Conservation (phyloP, 177 flowering plant species). For the Tripterygium wilfordii region DNA sequence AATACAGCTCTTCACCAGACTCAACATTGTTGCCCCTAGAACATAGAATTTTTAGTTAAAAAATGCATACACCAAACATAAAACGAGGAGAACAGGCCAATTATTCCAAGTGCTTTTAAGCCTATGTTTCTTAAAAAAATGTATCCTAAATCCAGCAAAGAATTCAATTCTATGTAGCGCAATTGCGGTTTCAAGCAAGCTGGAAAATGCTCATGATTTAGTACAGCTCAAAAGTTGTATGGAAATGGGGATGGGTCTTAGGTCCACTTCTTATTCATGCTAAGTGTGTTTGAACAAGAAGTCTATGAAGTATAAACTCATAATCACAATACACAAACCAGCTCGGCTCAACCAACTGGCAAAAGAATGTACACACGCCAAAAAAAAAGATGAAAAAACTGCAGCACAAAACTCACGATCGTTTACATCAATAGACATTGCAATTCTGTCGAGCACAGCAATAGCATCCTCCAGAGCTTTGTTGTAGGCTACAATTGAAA, state of each 20-base stretch:
- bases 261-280: not conserved
- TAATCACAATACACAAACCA: too few relatives aligned
- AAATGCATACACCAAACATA: not conserved
- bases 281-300: too few relatives aligned
- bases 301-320: too few relatives aligned
- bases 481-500: slow-evolving; percentile 53
- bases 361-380: not conserved
- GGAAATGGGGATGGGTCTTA: too few relatives aligned
- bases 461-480: slow-evolving; percentile 91
- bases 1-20: slow-evolving; percentile 81
- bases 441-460: slow-evolving; percentile 86
- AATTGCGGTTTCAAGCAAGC: too few relatives aligned
- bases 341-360: too few relatives aligned
- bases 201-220: too few relatives aligned
- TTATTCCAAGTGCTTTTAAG: too few relatives aligned
- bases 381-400: not conserved
- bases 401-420: slow-evolving; percentile 67
- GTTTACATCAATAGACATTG: slow-evolving; percentile 66
- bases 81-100: not conserved
- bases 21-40: slow-evolving; percentile 70
- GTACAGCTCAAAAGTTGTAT: too few relatives aligned
- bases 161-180: too few relatives aligned
- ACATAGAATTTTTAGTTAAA: slow-evolving; percentile 1
- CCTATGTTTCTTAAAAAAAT: too few relatives aligned
- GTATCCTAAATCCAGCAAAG: too few relatives aligned